Evolutionary conservation across 148 eudicot genomes (phyloP), one percentile per base, ranked within the genome.

Genomic region (Vaccinium vitisidaea): DNA sequence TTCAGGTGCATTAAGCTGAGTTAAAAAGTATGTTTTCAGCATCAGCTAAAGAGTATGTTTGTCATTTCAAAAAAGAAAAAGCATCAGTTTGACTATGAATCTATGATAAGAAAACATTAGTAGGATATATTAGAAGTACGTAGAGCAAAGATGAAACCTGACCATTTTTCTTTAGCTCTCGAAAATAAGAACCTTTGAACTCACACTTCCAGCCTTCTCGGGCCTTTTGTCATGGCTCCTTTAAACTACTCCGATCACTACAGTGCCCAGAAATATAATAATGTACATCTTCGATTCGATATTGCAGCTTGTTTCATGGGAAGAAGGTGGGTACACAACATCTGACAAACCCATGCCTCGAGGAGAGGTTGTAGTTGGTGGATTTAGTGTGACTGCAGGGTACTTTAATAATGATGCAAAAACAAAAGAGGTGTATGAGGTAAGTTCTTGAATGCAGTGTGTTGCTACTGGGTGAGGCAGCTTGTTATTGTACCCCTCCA

Each of bases 241-340:
- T 39, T 15, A 77, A 69, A 27, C 7, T 30, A 69, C 74, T 27
- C 43, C 39, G 27, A 69, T 39, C 74, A 69, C 74, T 27, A 69
- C 18, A 30, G 74, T 4, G 8, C 74, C 18, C 74, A 69, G 16
- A 4, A 5, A 25, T 36, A 69, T 25, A 27, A 0, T 69, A 69
- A 69, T 69, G 27, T 27, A 69, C 18, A 69, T 69, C 18, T 69
- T 69, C 18, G 1, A 69, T 69, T 69, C 14, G 39, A 27, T 69
- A 69, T 69, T 90, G 90, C 93, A 96, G 99, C 98, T 96, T 89
- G 96, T 96, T 85, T 92, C 98, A 71, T 96, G 99, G 99, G 97
- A 96, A 83, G 95, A 93, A 88, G 99, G 99, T 86, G 98, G 98
- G 46, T 96, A 96, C 86, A 89, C 67, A 74, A 88, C 81, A 86